Base-by-base conservation (phyloP, 352 stramenopile genomes). In the Pythium periplocum region DNA sequence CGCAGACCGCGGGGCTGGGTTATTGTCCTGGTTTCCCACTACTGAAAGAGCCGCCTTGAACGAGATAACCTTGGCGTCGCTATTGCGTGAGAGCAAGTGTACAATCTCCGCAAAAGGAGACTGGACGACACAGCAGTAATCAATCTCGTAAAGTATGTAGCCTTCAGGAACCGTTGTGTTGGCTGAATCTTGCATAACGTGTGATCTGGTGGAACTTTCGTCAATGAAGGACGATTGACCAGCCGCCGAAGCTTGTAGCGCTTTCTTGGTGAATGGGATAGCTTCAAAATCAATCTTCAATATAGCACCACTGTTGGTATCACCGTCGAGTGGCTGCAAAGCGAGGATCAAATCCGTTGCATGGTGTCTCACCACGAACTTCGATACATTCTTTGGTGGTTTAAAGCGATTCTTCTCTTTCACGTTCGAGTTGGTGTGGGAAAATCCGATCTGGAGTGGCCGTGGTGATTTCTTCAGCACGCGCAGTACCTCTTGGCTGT, bases 81-180 rank as follows among this genome's bases (percentile, higher is more conserved):
- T 64, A 55, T 81, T 87, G 4, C 74, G 64, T 10, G 69, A 70
- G 5, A 92, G 49, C 36, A 85, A 61, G 32, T 84, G 71, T 4
- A 73, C 61, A 42, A 90, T 86, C 41, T 92, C 78, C 5, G 64
- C 71, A 48, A 89, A 87, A 11, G 77, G 51, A 30, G 87, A 43
- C 12, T 76, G 65, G 1, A 74, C 43, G 2, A 89, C 78, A 45
- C 71, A 68, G 51, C 64, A 79, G 38, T 80, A 58, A 39, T 88
- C 78, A 31, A 91, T 83, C 52, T 88, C 67, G 55, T 82, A 76
- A 3, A 91, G 56, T 17, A 87, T 39, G 34, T 73, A 88, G 6
- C 78, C 81, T 45, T 79, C 67, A 2, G 78, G 78, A 26, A 87
- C 63, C 0, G 71, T 41, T 4, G 17, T 26, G 17, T 26, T 26